Conservation (phyloP, 208 protist genomes). For the Acanthamoeba culbertsoni region DNA sequence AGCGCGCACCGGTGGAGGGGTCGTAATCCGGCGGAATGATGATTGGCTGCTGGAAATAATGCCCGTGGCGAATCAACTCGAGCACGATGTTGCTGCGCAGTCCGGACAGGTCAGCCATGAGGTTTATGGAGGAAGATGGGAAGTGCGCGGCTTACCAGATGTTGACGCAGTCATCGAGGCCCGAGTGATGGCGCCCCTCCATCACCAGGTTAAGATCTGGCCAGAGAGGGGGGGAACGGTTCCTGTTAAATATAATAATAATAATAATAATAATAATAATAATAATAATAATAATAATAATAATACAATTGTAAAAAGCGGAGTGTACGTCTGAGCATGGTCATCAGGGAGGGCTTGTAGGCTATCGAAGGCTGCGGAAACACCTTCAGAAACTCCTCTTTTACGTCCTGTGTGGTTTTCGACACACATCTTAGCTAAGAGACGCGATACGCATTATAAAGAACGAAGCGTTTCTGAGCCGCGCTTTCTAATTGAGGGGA, state of each 20-base stretch:
- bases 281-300: too few species aligned
- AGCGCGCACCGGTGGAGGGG: not conserved
- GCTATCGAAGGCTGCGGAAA: not conserved
- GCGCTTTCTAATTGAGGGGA: not conserved
- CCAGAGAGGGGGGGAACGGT: too few species aligned
- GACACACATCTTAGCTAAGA: not conserved
- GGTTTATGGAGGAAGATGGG: not conserved
- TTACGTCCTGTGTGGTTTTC: not conserved
- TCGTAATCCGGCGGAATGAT: not conserved
- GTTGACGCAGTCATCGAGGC: conserved; percentile 27
- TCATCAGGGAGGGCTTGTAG: conserved; percentile 30
- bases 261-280: too few species aligned
- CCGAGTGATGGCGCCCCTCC: conserved; percentile 45
- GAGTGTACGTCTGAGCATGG: conserved; percentile 21
- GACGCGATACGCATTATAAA: too few species aligned
- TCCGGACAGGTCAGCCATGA: not conserved
- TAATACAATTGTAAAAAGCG: too few species aligned
- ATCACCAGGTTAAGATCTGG: conserved; percentile 24
- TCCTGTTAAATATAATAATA: too few species aligned
- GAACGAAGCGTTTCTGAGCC: not conserved
- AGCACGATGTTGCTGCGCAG: not conserved
- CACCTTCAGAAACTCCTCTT: conserved; percentile 44
- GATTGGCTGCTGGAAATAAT: not conserved
- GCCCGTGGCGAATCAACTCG: not conserved
- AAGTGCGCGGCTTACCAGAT: not conserved